Conservation (phyloP, 345 rosid genomes). For the Aethionema arabicum region DNA sequence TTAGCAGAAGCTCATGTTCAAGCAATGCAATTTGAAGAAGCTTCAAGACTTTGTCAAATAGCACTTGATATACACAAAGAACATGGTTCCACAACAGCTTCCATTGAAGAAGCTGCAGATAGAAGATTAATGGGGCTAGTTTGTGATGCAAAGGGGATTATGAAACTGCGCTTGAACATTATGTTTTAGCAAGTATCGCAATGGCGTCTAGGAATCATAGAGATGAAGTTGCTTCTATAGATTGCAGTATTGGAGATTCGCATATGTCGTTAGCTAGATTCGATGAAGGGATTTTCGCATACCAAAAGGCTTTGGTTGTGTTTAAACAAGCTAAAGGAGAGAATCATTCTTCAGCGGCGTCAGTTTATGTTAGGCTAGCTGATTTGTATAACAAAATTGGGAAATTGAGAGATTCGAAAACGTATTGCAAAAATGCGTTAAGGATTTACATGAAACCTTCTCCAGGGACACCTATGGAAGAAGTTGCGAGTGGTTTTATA, state of each 20-base stretch:
- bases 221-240: conserved; percentile 70
- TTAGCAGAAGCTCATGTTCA: conserved; percentile 90
- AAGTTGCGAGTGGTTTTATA: conserved; percentile 75
- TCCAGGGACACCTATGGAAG: conserved; percentile 62
- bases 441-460: conserved; percentile 58
- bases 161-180: conserved; percentile 88
- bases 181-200: conserved; percentile 82
- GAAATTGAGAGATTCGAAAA: conserved; percentile 71
- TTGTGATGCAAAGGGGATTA: conserved; percentile 71
- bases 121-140: conserved; percentile 87
- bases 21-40: conserved; percentile 81
- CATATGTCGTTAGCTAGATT: conserved; percentile 79
- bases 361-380: conserved; percentile 81
- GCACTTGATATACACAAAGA: conserved; percentile 76
- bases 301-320: conserved; percentile 82
- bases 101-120: conserved; percentile 85
- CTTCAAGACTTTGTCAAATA: conserved; percentile 72
- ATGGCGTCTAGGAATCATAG: conserved; percentile 67
- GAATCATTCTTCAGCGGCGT: conserved; percentile 77
- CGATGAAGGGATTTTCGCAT: conserved; percentile 82
- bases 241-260: conserved; percentile 90
- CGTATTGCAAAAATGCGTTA: conserved; percentile 81
- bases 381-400: conserved; percentile 82
- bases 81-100: conserved; percentile 47
- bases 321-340: conserved; percentile 81